Evolutionary conservation across 345 rosid species (phyloP).

Genomic region (Gynandropsis gynandra): DNA sequence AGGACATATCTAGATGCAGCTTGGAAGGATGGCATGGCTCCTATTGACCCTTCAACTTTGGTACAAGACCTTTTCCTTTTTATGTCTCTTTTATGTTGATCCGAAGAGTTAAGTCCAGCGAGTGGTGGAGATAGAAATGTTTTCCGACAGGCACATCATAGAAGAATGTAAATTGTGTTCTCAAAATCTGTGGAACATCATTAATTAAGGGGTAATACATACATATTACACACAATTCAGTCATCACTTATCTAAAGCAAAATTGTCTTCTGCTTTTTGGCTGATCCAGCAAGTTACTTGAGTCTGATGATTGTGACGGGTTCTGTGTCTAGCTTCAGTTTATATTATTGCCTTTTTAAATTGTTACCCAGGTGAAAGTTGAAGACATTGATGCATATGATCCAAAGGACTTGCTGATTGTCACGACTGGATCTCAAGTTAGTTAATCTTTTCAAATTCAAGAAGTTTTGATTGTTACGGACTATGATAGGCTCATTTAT

Average conservation of each 20-base stretch:
- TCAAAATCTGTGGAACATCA: background rate
- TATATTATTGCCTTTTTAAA: constrained; percentile 8
- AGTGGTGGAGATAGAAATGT: too few species aligned
- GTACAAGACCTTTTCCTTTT: constrained; percentile 32
- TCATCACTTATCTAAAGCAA: too few species aligned
- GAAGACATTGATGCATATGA: constrained; percentile 96
- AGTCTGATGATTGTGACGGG: background rate
- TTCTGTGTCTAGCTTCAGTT: constrained; percentile 6
- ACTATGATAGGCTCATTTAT: constrained; percentile 16
- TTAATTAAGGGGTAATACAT: background rate
- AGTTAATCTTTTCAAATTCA: constrained; percentile 26
- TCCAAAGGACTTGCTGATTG: constrained; percentile 89
- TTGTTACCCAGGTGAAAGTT: constrained; percentile 53
- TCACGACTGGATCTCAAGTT: constrained; percentile 98
- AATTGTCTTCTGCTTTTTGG: background rate
- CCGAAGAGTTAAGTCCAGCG: background rate
- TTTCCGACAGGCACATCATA: too few species aligned
- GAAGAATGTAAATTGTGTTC: background rate
- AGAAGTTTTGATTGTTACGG: background rate
- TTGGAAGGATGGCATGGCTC: constrained; percentile 98
- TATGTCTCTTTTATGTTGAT: background rate
- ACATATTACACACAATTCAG: background rate
- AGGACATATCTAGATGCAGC: constrained; percentile 97
- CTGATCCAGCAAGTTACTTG: background rate
- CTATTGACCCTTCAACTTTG: constrained; percentile 90